Percentiles rank a stretch among this genome's conserved stretches.
Evolutionary conservation across 2,329 filamentous ascomycete species (phyloP).

Genomic region (Calonectria pteridis): DNA sequence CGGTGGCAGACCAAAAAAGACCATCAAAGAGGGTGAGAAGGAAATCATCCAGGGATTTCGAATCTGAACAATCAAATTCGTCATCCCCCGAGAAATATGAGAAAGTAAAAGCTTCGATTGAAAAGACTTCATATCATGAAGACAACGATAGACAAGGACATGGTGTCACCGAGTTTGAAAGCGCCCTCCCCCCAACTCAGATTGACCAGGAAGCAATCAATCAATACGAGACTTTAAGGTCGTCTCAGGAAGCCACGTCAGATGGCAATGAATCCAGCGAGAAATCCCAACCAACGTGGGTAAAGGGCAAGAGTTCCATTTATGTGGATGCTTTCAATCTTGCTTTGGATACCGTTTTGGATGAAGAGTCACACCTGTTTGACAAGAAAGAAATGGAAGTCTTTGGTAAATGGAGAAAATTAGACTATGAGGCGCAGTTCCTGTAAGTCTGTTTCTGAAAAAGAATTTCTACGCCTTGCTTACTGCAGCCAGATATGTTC

Average conservation of each 20-base stretch:
- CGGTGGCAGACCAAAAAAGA: slow-evolving; percentile 33
- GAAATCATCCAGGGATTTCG: slow-evolving; percentile 39
- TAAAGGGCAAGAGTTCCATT: slow-evolving; percentile 85
- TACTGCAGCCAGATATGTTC: slow-evolving; percentile 76
- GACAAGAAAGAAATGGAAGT: slow-evolving; percentile 81
- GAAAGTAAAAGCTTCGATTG: background rate
- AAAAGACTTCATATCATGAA: slow-evolving; percentile 38
- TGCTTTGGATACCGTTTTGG: slow-evolving; percentile 87
- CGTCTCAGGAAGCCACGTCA: slow-evolving; percentile 60
- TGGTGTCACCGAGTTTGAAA: slow-evolving; percentile 52
- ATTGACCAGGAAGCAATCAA: slow-evolving; percentile 80
- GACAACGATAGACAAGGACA: slow-evolving; percentile 31
- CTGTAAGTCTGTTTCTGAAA: slow-evolving; percentile 67
- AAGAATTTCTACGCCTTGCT: slow-evolving; percentile 8
- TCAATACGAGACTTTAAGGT: slow-evolving; percentile 80
- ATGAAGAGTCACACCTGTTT: slow-evolving; percentile 91
- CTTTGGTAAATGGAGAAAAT: slow-evolving; percentile 79
- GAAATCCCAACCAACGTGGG: slow-evolving; percentile 66
- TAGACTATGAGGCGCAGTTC: slow-evolving; percentile 91
- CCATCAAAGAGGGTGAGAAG: slow-evolving; percentile 50
- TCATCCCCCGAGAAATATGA: slow-evolving; percentile 27
- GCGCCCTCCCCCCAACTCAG: slow-evolving; percentile 75
- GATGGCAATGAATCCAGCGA: slow-evolving; percentile 54
- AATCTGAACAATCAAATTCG: slow-evolving; percentile 39
- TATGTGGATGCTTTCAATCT: slow-evolving; percentile 98